Evolutionary conservation across 768 basidiomycete genomes (phyloP), one percentile per base, ranked within the genome.

Genomic region (Suillus discolor): DNA sequence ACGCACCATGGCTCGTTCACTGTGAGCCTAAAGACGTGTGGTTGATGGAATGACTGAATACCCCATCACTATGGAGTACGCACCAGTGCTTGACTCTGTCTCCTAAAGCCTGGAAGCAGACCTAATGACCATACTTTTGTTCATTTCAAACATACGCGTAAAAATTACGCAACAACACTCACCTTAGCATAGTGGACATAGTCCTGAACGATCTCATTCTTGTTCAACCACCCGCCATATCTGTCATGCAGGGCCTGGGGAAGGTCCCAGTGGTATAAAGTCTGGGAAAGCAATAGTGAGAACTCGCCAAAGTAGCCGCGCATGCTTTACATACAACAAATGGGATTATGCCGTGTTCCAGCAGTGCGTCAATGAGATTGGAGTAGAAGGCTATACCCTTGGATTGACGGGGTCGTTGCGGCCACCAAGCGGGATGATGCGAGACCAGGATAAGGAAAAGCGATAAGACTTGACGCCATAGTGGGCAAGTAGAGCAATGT

Each of bases 1-100:
- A 88, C 81, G 72, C 87, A 87, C 89, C 87, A 90, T 0, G 89
- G 89, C 78, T 93, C 90, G 74, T 92, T 92, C 76, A 91, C 80
- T 3, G 90, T 92, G 59, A 91, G 74, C 88, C 87, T 88, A 63
- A 25, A 59, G 45, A 51, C 64, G 45, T n/a, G 57, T 69, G 61
- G 71, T 76, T 57, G 72, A 68, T 42, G 67, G 68, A 12, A 66
- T 62, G 67, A 72, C 74, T 28, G 41, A 63, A 49, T 16, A 6
- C 5, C 18, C 60, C 28, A 54, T 55, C 59, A 34, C 57, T 55
- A 42, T 54, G 25, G 62, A 49, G 34, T 36, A 54, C 75, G 49
- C 69, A 87, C 91, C 90, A 92, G 74, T 90, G 79, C 76, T 90
- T 88, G 70, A 93, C 91, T 66, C 89, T 84, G 74, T 90, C 88